Base-by-base conservation (phyloP, 495 filamentous ascomycete genomes). In the Hypoxylon fuscum region DNA sequence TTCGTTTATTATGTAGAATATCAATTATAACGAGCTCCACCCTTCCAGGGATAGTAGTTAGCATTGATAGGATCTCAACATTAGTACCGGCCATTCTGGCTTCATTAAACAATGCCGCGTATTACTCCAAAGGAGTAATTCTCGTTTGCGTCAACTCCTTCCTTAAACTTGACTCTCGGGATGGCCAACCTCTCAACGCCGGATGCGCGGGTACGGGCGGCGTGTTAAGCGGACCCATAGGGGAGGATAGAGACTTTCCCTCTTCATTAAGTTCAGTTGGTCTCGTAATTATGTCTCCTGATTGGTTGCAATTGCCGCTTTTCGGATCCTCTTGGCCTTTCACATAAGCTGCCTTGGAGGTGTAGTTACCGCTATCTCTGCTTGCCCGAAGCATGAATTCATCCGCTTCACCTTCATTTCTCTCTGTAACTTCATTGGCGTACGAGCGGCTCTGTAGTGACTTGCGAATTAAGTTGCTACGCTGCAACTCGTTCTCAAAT, bases 401-500 rank as follows among this genome's bases (percentile, higher is more conserved):
- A n/a, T 55, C 50, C 1, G 21, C 29, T 18, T 12, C 11, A 12
- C 7, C 27, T 44, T 25, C n/a, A 6, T 37, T 3, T 18, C 8
- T 18, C 8, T 11, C 15, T 43, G 18, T 23, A 22, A 7, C 5
- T 22, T 6, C 40, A 3, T 11, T n/a, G 11, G 18, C 40, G 7
- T 7, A 15, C 6, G 34, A 44, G 18, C 55, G 55, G 37, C 46
- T 44, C 45, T 59, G 45, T 1, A 50, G 38, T 4, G 45, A 43
- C n/a, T 59, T 59, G 3, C 38, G 34, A 7, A 59, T 43, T 3
- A 59, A 42, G 18, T 23, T 43, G 18, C 37, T 50, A 9, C 55
- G 55, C 22, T 50, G 55, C 17, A 58, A 9, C 25, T 58, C 54
- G 5, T 49, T 32, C 12, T 58, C 54, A 23, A 49, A 17, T 4